phyloP scores from a whole-genome alignment of 2,329 filamentous ascomycete species.

The Hypoxylon sp. region DNA sequence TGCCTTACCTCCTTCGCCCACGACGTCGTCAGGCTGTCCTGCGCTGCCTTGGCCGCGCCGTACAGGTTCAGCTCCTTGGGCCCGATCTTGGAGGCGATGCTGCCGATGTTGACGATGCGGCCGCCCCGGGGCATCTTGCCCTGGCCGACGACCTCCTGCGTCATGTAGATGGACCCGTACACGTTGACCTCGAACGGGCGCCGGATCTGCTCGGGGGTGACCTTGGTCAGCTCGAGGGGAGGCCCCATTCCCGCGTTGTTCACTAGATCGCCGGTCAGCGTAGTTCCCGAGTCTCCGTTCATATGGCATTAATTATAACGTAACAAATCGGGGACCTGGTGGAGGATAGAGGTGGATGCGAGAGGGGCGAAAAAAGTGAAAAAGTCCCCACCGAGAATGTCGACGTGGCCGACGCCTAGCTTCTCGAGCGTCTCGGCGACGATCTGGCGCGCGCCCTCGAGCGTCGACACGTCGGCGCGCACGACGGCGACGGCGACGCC shows the following conservation, averaged over 20 bases:
- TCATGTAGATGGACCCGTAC: slow-evolving; percentile 39
- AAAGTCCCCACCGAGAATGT: slow-evolving; percentile 49
- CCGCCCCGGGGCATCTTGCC: slow-evolving; percentile 49
- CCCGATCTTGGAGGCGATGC: slow-evolving; percentile 37
- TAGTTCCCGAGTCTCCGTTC: too few species aligned
- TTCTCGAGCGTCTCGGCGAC: slow-evolving; percentile 47
- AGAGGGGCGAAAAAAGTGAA: slow-evolving; percentile 2
- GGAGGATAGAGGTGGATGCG: too few species aligned
- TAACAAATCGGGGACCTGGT: too few species aligned
- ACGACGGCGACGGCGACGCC: slow-evolving; percentile 47
- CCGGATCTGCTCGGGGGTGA: slow-evolving; percentile 29
- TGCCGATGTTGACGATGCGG: slow-evolving; percentile 47
- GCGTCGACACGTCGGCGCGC: slow-evolving; percentile 45
- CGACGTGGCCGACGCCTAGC: slow-evolving; percentile 48
- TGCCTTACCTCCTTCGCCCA: slow-evolving; percentile 47
- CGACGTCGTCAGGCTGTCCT: slow-evolving; percentile 47
- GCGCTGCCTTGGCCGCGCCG: slow-evolving; percentile 47
- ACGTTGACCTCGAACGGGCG: slow-evolving; percentile 40
- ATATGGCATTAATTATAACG: too few species aligned
- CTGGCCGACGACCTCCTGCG: slow-evolving; percentile 38
- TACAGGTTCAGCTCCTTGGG: slow-evolving; percentile 36
- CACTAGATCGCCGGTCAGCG: too few species aligned
- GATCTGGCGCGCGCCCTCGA: slow-evolving; percentile 45
- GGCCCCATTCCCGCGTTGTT: slow-evolving; percentile 39
- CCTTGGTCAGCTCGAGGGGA: slow-evolving; percentile 32